A percentile compares a stretch with the other conserved stretches of the same genome.
Conservation (phyloP, 2,329 filamentous ascomycete genomes). For the Mariannaea elegans region DNA sequence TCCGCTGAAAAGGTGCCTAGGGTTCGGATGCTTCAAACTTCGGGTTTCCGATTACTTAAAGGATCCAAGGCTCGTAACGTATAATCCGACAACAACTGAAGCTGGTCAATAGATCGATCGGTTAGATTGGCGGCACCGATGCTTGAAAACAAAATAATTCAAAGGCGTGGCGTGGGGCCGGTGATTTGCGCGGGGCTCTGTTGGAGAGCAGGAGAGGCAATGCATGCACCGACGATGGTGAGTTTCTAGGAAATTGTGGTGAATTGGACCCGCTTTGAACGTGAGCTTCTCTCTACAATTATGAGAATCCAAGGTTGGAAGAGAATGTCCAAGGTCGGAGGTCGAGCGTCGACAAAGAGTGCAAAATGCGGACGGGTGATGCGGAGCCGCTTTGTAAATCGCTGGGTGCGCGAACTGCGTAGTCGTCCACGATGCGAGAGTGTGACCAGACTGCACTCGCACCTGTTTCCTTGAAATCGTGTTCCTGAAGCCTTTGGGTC, state of each 20-base stretch:
- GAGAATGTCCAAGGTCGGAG: not conserved
- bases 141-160: constrained; percentile 1
- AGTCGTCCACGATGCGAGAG: constrained; percentile 24
- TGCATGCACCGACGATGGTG: not conserved
- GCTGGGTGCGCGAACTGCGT: constrained; percentile 23
- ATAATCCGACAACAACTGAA: not conserved
- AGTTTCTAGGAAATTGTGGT: constrained; percentile 8
- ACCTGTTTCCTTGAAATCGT: constrained; percentile 11
- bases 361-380: constrained; percentile 13
- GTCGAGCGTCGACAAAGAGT: constrained; percentile 9
- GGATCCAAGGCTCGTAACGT: constrained; percentile 11
- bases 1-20: not conserved
- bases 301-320: constrained; percentile 10
- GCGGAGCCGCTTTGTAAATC: not conserved
- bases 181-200: constrained; percentile 18
- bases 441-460: constrained; percentile 38
- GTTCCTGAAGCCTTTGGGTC: not conserved
- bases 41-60: constrained; percentile 21
- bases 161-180: constrained; percentile 18
- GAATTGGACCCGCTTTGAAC: constrained; percentile 2
- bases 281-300: constrained; percentile 8
- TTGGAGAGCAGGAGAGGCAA: constrained; percentile 3
- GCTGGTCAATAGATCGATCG: not conserved
- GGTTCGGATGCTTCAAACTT: constrained; percentile 26
- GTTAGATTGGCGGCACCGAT: constrained; percentile 1